A percentile compares a stretch with the other conserved stretches of the same genome.
Conservation (phyloP, 164 flowering plant species). For the Berberis thunbergii region DNA sequence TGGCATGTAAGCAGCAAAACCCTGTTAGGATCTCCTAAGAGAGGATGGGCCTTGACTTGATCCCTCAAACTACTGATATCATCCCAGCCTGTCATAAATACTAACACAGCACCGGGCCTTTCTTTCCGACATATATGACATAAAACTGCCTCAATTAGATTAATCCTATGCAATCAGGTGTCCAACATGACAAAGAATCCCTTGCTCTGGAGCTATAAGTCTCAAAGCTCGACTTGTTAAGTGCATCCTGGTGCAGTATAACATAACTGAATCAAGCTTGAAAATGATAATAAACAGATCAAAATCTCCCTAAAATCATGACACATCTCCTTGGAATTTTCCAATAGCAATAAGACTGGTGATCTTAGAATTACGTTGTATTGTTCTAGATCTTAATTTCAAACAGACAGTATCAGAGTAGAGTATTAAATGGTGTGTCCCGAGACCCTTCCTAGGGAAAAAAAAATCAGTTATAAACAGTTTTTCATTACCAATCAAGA, state of each 20-base stretch:
- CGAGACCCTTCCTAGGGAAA: no score
- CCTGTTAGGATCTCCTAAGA: conserved; percentile 95
- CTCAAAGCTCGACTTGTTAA: conserved; percentile 73
- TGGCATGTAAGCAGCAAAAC: conserved; percentile 88
- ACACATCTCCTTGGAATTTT: no score
- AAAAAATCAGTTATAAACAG: no score
- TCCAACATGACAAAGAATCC: conserved; percentile 87
- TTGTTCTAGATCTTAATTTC: no score
- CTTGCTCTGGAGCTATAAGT: conserved; percentile 73
- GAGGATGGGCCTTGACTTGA: conserved; percentile 93
- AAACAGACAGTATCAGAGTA: no score
- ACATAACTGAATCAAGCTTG: background rate
- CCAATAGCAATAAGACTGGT: no score
- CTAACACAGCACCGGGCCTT: conserved; percentile 88
- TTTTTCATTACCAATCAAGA: no score
- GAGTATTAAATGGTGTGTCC: no score
- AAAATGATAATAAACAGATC: no score
- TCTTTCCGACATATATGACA: conserved; percentile 98
- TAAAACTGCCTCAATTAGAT: conserved; percentile 93
- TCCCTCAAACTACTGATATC: conserved; percentile 92
- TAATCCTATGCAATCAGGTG: conserved; percentile 90
- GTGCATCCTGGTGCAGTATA: conserved; percentile 61
- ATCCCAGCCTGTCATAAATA: conserved; percentile 99
- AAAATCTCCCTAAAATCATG: no score
- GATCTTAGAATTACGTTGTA: no score